These are phyloP conservation scores for Cordyceps cateniannulata DNA, from an alignment of 2,329 filamentous ascomycete genomes.

Conservation along the genomic window DNA sequence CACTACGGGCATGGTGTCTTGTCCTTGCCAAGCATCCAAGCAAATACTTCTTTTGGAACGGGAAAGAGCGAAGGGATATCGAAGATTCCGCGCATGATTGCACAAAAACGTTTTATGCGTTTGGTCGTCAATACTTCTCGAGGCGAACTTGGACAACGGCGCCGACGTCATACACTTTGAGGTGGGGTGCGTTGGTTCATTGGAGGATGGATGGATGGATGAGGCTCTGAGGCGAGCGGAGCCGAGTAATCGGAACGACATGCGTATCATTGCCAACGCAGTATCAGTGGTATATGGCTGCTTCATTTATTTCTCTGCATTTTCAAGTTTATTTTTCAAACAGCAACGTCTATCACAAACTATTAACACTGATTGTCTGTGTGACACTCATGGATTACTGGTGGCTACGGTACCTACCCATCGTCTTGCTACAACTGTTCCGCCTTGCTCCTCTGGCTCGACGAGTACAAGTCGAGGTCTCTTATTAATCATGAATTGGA, in stretches of 20 bases:
- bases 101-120: neutral
- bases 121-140: neutral
- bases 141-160: neutral
- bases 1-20: neutral
- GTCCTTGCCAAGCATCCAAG: neutral
- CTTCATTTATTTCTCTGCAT: neutral
- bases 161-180: conserved; percentile 9
- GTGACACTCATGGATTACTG: too few relatives aligned
- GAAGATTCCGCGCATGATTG: neutral
- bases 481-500: too few relatives aligned
- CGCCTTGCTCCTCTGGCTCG: too few relatives aligned
- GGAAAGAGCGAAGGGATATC: neutral
- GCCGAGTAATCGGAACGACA: too few relatives aligned
- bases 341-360: too few relatives aligned
- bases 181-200: neutral
- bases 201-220: neutral
- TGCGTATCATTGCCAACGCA: too few relatives aligned
- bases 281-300: too few relatives aligned
- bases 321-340: neutral
- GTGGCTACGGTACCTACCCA: too few relatives aligned
- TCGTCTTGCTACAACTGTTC: too few relatives aligned
- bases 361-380: too few relatives aligned
- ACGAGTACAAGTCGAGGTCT: too few relatives aligned
- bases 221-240: neutral
- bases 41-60: neutral